These are phyloP conservation scores for Fusarium mexicanum DNA, from an alignment of 2,329 filamentous ascomycete genomes.

Conservation along the genomic window DNA sequence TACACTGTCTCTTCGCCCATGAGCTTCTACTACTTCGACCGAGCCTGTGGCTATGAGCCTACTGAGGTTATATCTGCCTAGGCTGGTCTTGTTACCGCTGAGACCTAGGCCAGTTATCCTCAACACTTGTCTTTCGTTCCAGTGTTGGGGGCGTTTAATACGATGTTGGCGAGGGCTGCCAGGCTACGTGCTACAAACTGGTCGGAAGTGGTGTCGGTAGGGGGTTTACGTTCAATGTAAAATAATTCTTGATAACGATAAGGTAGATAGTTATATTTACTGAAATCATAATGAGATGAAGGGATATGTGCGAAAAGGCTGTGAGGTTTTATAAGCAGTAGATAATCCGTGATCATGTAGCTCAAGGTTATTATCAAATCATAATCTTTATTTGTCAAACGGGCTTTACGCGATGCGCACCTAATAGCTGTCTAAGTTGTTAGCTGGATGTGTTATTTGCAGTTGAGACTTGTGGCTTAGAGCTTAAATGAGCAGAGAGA, in stretches of 20 bases:
- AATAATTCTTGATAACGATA: not conserved
- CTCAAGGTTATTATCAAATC: rapidly evolving
- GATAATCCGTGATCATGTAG: rapidly evolving
- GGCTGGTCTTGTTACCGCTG: too few relatives aligned
- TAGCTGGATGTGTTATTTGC: too few relatives aligned
- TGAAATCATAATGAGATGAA: too few relatives aligned
- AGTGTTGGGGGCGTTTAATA: not conserved
- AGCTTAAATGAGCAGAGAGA: too few relatives aligned
- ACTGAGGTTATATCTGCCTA: not conserved
- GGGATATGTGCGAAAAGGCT: rapidly evolving
- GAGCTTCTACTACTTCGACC: not conserved
- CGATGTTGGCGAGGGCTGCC: rapidly evolving
- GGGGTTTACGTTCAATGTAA: not conserved
- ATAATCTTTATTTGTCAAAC: rapidly evolving
- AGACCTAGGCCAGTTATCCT: not conserved
- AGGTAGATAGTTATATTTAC: not conserved
- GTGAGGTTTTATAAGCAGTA: rapidly evolving
- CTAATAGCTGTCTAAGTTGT: too few relatives aligned
- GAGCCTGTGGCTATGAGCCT: not conserved
- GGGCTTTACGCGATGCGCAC: not conserved
- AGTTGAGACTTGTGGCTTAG: too few relatives aligned
- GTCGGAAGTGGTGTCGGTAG: rapidly evolving
- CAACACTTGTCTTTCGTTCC: too few relatives aligned
- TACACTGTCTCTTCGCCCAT: not conserved
- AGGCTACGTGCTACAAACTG: rapidly evolving